phyloP scores from a whole-genome alignment of 2,329 filamentous ascomycete species.

The Penicillium nordicum region DNA sequence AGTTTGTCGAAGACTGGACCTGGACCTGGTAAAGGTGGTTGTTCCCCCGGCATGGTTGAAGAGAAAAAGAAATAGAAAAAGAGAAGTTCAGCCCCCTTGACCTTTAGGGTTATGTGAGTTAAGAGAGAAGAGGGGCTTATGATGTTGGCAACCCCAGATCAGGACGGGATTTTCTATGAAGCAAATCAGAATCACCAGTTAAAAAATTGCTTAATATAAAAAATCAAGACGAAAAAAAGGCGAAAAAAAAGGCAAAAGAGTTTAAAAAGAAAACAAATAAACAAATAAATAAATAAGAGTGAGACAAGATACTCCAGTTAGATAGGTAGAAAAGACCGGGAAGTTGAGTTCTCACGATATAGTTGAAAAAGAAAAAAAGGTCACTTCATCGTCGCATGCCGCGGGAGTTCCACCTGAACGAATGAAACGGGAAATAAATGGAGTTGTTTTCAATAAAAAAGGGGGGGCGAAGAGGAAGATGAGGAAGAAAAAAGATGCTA shows the following conservation, averaged over 20 bases:
- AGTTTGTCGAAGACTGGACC: constrained; percentile 30
- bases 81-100: constrained; percentile 13
- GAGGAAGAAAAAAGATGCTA: constrained; percentile 17
- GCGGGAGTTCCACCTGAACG: constrained; percentile 8
- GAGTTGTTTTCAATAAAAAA: constrained; percentile 6
- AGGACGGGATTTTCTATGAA: constrained; percentile 8
- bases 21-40: constrained; percentile 27
- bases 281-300: not conserved
- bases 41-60: constrained; percentile 33
- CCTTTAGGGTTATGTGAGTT: constrained; percentile 11
- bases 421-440: constrained; percentile 5
- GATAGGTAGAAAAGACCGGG: not conserved
- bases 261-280: not conserved
- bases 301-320: not conserved
- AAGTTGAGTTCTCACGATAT: constrained; percentile 1
- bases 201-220: not conserved
- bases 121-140: constrained; percentile 8
- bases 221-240: not conserved
- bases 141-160: constrained; percentile 17
- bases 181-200: constrained; percentile 1
- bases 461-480: constrained; percentile 3
- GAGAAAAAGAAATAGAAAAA: constrained; percentile 17
- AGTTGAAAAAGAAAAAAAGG: not conserved
- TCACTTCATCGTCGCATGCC: constrained; percentile 8
- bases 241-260: not conserved